Percentiles rank a stretch among this genome's conserved stretches.
Evolutionary conservation across 1,284 basidiomycete genomes (phyloP).

Genomic region (Lentinula novae-zelandiae): DNA sequence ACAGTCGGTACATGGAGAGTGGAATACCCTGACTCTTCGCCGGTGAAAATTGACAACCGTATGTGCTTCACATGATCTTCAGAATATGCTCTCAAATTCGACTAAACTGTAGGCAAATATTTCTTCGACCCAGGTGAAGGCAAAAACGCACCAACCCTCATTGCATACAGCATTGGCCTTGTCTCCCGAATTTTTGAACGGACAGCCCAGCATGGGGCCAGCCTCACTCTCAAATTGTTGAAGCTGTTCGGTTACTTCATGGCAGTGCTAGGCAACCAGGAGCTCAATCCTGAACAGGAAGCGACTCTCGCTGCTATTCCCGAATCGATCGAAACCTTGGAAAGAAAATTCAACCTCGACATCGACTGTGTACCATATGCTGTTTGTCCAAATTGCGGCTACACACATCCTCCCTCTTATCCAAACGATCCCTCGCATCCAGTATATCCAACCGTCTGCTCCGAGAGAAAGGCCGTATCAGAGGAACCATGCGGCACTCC

Average conservation of each 20-base stretch:
- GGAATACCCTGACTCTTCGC: not conserved
- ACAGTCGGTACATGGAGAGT: not conserved
- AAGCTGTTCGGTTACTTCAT: not conserved
- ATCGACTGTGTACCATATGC: too few species aligned
- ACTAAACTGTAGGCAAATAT: not conserved
- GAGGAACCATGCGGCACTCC: not conserved
- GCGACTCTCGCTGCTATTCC: not conserved
- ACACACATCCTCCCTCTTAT: not conserved
- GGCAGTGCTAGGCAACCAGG: too few species aligned
- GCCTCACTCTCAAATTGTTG: not conserved
- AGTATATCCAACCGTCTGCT: not conserved
- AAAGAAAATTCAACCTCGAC: not conserved
- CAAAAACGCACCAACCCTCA: not conserved
- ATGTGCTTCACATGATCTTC: too few species aligned
- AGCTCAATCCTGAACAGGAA: too few species aligned
- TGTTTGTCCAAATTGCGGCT: constrained; percentile 1
- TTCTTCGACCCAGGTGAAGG: not conserved
- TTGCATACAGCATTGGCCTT: not conserved
- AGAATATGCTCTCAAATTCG: too few species aligned
- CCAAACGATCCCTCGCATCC: not conserved
- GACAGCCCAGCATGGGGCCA: not conserved
- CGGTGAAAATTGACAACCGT: not conserved
- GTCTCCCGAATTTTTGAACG: not conserved
- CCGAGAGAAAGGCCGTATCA: not conserved
- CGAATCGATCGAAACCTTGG: not conserved